These are phyloP conservation scores for Alternaria dauci DNA, from an alignment of 2,329 filamentous ascomycete species.

Conservation along the genomic window DNA sequence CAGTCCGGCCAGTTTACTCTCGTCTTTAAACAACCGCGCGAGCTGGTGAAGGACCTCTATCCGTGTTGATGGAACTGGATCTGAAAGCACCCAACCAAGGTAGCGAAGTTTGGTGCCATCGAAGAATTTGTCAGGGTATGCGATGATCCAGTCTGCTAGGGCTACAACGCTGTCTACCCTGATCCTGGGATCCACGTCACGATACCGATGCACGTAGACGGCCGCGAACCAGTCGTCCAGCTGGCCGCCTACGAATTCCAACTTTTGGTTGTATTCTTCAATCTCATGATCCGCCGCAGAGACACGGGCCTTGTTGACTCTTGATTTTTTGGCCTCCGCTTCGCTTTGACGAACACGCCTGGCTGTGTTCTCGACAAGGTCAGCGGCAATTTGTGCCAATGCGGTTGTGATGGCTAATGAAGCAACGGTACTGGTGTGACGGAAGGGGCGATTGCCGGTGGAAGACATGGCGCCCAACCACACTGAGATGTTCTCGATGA, in stretches of 20 bases:
- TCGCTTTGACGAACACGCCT: conserved; percentile 82
- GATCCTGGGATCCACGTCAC: conserved; percentile 90
- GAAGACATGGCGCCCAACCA: conserved; percentile 95
- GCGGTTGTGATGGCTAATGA: conserved; percentile 81
- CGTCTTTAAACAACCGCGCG: conserved; percentile 77
- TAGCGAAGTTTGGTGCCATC: conserved; percentile 91
- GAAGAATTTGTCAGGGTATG: conserved; percentile 86
- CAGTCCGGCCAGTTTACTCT: conserved; percentile 77
- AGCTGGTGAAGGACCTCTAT: conserved; percentile 89
- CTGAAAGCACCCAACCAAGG: conserved; percentile 93
- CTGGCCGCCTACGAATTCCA: conserved; percentile 73
- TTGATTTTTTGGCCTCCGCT: conserved; percentile 75
- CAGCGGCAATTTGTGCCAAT: conserved; percentile 75
- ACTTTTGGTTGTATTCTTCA: conserved; percentile 72
- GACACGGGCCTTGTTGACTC: conserved; percentile 80
- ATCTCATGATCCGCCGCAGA: conserved; percentile 76
- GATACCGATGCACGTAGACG: conserved; percentile 93
- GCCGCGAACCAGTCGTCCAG: conserved; percentile 90
- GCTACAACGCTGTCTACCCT: conserved; percentile 87
- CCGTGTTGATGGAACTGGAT: conserved; percentile 75
- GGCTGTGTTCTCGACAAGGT: conserved; percentile 75
- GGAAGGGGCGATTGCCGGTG: conserved; percentile 84
- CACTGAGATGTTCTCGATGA: conserved; percentile 87
- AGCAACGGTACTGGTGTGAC: conserved; percentile 90
- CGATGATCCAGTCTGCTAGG: conserved; percentile 86